Base-by-base conservation (phyloP, 73 alveolate genomes). In the Paramecium sonneborni region DNA sequence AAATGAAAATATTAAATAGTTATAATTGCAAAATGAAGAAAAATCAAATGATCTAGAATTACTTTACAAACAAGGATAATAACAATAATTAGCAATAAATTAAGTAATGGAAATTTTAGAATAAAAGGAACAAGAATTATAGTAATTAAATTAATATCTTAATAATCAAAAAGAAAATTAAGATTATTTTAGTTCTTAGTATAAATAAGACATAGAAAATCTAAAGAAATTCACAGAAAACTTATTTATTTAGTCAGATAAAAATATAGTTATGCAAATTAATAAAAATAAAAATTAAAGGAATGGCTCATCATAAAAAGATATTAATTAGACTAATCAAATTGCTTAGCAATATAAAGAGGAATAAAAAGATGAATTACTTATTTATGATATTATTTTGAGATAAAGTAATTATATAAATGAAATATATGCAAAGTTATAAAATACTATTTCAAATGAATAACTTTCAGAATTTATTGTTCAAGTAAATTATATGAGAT, bases 361-460 rank as follows among this genome's bases (percentile, higher is more conserved):
- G 24, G 84, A 62, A 62, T 62, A 62, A 62, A 32, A 30, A 20
- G 84, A 62, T 62, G 84, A 62, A 62, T 62, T 46, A 30, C 84
- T 23, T 62, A 62, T 62, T 21, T 62, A 62, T 32, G 84, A 62
- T 62, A 62, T 62, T n/a, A 62, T 62, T 14, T 62, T 62, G 48
- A 62, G 84, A 62, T 62, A 62, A 62, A 62, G 84, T 26, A 62
- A 62, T 14, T 32, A 62, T 62, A 62, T 62, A 12, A 62, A 62
- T 24, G 84, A 62, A 62, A 62, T 62, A 11, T 62, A 30, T 32
- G 12, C 39, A 11, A 62, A 62, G 12, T 32, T 62, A 26, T 62
- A 62, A 30, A 32, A 62, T 62, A 62, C 39, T 30, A 30, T 62
- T 12, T 62, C 84, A 30, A 62, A 62, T 62, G 84, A 62, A 9